Base-by-base conservation (phyloP, 352 stramenopile genomes). In the Phytophthora tentaculata region DNA sequence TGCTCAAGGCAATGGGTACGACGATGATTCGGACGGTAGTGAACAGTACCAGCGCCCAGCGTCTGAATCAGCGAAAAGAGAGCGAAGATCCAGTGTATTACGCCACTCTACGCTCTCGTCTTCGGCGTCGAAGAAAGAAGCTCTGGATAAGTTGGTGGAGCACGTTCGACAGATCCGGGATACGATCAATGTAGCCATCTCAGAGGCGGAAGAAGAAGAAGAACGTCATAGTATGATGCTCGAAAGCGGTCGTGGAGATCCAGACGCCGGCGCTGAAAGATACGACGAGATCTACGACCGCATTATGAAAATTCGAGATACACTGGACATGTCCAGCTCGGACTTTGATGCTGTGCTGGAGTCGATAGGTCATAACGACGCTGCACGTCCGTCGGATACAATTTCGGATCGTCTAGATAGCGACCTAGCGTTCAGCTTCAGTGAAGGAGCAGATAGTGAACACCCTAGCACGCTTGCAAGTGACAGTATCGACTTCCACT, bases 91-190 rank as follows among this genome's bases (percentile, higher is more conserved):
- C 5, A 69, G 64, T 35, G 64, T 61, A 24, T n/a, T 69, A 19
- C 51, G 74, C 17, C 52, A 77, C 37, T 82, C 66, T 12, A 79
- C 56, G 19, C 60, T 86, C 22, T 71, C 76, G 13, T 69, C 79
- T 28, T 69, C 75, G 17, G 62, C 73, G 50, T 50, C 64, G 44
- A 77, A 83, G 39, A 84, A 77, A 29, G 67, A 84, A 50, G 73
- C 81, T 13, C 64, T 92, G 7, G 69, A 74, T 23, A 78, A 86
- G 22, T 59, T 93, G 2, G 80, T 90, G 28, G 76, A 86, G 39
- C 79, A 91, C 43, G 88, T 88, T 59, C 81, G 84, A 6, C 73
- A 87, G 37, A 88, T 89, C 61, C 81, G 81, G 23, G 81, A 91
- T 35, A 91, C 81, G 13, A 86, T 93, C 59, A 82, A 87, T 48